Base-by-base conservation (phyloP, 768 basidiomycete species). In the Russula sp. region DNA sequence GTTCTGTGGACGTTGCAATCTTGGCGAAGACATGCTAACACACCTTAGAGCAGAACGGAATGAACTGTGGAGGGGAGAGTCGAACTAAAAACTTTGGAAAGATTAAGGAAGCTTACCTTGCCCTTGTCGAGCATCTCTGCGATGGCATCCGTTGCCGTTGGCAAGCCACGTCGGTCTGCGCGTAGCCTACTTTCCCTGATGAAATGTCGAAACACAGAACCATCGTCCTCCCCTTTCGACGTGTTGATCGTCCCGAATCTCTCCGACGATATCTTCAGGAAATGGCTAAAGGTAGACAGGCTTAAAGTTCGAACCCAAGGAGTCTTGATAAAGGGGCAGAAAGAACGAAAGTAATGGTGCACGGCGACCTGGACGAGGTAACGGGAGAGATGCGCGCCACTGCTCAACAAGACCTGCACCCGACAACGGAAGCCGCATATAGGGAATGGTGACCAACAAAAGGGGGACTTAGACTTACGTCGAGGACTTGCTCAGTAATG, bases 361-460 rank as follows among this genome's bases (percentile, higher is more conserved):
- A 87, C 83, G 40, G 88, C 86, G 57, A 87, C 80, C 73, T 91
- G 89, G 51, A 86, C 79, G 52, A 91, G 79, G 75, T 91, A 91
- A 53, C 89, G 82, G 65, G 89, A 91, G 65, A 91, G 73, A 70
- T 88, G 87, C 58, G 88, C 89, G 58, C 88, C 88, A 68, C 87
- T 89, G 55, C 82, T 78, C 62, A 90, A 76, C 59, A 91, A 80
- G 69, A 87, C 87, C 89, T 91, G 56, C 14, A 6, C 62, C 35
- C 56, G 65, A 57, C 18, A 52, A n/a, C 56, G 52, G 49, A 52
- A 55, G 50, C 22, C 60, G 50, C 31, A 56, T 49, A 51, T 61
- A 57, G 20, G 57, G 48, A n/a, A 32, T n/a, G 50, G 40, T 18
- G 51, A 35, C 8, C 57, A 45, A 35, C 48, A 10, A 64, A 56